Evolutionary conservation across 2,329 filamentous ascomycete species (phyloP).

Genomic region (Ramularia collo-cygni): DNA sequence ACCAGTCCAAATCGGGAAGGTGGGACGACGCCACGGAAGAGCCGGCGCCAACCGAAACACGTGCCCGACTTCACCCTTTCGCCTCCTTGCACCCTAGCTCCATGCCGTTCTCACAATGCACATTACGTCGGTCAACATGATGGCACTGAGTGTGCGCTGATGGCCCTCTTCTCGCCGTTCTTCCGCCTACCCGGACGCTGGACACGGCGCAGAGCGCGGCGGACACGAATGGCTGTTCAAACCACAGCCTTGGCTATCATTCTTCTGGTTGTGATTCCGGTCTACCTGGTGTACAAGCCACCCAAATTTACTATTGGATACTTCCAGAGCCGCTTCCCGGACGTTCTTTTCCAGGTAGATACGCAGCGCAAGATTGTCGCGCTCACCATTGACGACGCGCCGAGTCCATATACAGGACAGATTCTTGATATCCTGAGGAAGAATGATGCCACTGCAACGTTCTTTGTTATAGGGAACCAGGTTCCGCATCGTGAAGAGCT

Average conservation of each 20-base stretch:
- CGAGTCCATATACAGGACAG: slow-evolving; percentile 62
- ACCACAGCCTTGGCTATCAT: slow-evolving; percentile 18
- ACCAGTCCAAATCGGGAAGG: too few species aligned
- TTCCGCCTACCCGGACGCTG: slow-evolving; percentile 29
- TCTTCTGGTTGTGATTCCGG: slow-evolving; percentile 31
- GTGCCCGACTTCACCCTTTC: too few species aligned
- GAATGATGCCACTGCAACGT: slow-evolving; percentile 67
- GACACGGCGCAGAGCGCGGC: slow-evolving; percentile 25
- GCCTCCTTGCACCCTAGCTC: too few species aligned
- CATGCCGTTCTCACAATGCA: too few species aligned
- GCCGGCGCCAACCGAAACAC: too few species aligned
- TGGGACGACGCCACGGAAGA: too few species aligned
- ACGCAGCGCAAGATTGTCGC: slow-evolving; percentile 61
- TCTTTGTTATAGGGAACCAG: slow-evolving; percentile 82
- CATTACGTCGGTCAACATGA: too few species aligned
- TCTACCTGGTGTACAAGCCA: slow-evolving; percentile 76
- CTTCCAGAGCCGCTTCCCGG: slow-evolving; percentile 65
- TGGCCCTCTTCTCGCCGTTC: slow-evolving; percentile 28
- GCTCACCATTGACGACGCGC: slow-evolving; percentile 81
- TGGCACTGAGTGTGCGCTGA: slow-evolving; percentile 15
- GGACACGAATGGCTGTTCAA: slow-evolving; percentile 27
- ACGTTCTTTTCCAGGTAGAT: slow-evolving; percentile 68
- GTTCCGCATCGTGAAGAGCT: slow-evolving; percentile 48
- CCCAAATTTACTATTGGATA: slow-evolving; percentile 63
- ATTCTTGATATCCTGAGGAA: slow-evolving; percentile 61